Conservation (phyloP, 2,329 filamentous ascomycete species). For the Cercospora nicotianae region DNA sequence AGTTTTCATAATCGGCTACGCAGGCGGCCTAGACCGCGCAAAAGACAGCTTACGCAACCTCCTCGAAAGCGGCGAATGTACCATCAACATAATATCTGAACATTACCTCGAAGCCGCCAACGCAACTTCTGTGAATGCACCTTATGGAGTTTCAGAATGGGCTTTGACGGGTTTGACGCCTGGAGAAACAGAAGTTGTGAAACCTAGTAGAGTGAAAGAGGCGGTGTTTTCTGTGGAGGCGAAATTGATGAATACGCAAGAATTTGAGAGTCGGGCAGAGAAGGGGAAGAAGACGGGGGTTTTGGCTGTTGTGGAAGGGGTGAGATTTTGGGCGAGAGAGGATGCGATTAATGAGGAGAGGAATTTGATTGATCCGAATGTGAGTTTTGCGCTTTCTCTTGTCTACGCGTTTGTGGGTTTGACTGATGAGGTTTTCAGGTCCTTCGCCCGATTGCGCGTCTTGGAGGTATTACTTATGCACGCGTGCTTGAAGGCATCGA, state of each 20-base stretch:
- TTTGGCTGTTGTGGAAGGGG: slow-evolving; percentile 76
- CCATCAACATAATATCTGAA: slow-evolving; percentile 83
- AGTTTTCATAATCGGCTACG: slow-evolving; percentile 68
- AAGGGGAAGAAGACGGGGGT: slow-evolving; percentile 70
- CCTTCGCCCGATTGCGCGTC: slow-evolving; percentile 70
- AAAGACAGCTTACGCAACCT: slow-evolving; percentile 83
- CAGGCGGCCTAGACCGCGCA: slow-evolving; percentile 57
- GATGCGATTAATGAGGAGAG: slow-evolving; percentile 80
- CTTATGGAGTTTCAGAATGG: slow-evolving; percentile 78
- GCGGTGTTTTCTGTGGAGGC: slow-evolving; percentile 81
- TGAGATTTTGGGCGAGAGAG: slow-evolving; percentile 83
- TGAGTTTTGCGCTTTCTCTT: slow-evolving; percentile 37
- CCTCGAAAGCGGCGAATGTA: slow-evolving; percentile 67
- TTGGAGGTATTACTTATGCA: slow-evolving; percentile 86
- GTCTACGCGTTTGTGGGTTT: neutral
- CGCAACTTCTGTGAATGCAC: slow-evolving; percentile 73
- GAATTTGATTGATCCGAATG: slow-evolving; percentile 70
- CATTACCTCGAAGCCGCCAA: slow-evolving; percentile 87
- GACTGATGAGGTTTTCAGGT: slow-evolving; percentile 48
- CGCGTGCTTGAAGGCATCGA: slow-evolving; percentile 70
- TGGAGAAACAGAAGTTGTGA: slow-evolving; percentile 64
- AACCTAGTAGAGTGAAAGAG: slow-evolving; percentile 73
- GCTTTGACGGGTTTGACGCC: slow-evolving; percentile 72
- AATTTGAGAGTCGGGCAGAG: slow-evolving; percentile 69
- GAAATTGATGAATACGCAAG: slow-evolving; percentile 69